Evolutionary conservation across 495 filamentous ascomycete species (phyloP), one percentile per base, ranked within the genome.

Genomic region (Penicillium maclennaniae): DNA sequence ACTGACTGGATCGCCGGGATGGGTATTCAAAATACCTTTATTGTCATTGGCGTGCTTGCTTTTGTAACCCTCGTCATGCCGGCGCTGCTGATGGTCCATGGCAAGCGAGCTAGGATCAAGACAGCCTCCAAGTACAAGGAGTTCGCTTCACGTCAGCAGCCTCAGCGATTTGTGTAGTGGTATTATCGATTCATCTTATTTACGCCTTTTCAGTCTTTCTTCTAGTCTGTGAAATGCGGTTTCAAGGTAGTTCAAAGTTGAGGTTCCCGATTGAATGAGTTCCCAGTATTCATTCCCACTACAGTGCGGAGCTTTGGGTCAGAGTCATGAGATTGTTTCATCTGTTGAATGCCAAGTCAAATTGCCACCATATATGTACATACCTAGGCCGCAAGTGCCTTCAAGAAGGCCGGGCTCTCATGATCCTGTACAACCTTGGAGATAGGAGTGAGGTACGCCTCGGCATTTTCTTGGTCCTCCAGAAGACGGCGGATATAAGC

Each of bases 381-480:
- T 38, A 44, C 34, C 41, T 60, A 68, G 12, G 51, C 65, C 25
- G 53, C 57, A 15, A 71, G 25, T 15, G 63, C 56, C 41, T 69
- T 67, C 55, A 71, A 49, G 49, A 84, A 83, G 1, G 75, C 73
- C 6, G 70, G 61, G 47, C 75, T 79, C 54, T 84, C 82, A 43
- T 76, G 65, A 0, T 77, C 80, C 36, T 84, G 69, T 2, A 70
- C 65, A 16, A 81, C 80, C 56, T 79, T 80, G 0, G 77, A 72
- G 40, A 83, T 76, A 0, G 80, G 80, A 3, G 65, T 76, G 7
- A 76, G 55, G 48, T 76, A 68, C 4, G 71, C 66, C 5, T 75
- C 63, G 3, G 63, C 61, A 39, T 54, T 53, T 14, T 69, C 69
- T 23, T 69, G 54, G 39, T 56, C 65, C 26, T 75, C 68, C 51